phyloP scores from a whole-genome alignment of 768 basidiomycete species.

The Rhodotorula graminis region DNA sequence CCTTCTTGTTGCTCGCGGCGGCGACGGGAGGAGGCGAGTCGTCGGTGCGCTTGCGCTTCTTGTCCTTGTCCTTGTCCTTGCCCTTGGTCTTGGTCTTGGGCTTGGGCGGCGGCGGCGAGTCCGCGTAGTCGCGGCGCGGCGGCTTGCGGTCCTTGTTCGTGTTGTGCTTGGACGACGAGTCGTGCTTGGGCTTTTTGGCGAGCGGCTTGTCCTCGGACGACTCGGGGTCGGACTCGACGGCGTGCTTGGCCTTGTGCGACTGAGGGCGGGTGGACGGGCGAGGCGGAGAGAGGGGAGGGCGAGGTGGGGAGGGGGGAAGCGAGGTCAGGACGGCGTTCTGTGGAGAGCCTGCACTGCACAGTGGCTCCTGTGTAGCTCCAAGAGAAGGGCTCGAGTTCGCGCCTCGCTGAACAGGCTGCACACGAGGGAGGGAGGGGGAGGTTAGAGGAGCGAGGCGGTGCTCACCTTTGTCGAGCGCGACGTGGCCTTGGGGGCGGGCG shows the following conservation, averaged over 20 bases:
- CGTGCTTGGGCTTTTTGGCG: neutral
- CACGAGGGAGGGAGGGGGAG: no score
- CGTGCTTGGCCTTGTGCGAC: conserved; percentile 2
- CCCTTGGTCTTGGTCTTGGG: conserved; percentile 16
- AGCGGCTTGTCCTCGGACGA: conserved; percentile 1
- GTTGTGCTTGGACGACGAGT: no score
- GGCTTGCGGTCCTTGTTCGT: neutral
- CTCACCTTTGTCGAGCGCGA: neutral
- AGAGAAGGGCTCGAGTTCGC: no score
- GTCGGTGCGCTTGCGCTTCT: conserved; percentile 12
- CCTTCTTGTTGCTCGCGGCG: no score
- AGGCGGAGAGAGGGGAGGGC: neutral
- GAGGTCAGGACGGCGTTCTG: neutral
- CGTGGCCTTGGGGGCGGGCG: neutral
- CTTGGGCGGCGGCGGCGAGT: neutral
- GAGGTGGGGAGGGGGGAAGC: neutral
- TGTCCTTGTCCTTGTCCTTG: conserved; percentile 10
- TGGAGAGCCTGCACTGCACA: no score
- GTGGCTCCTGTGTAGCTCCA: no score
- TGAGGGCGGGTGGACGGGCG: neutral
- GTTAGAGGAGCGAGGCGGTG: neutral
- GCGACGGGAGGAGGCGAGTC: no score
- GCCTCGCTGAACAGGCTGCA: no score
- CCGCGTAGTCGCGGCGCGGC: neutral
- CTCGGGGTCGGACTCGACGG: no score